Evolutionary conservation across 768 basidiomycete species (phyloP), one percentile per base, ranked within the genome.

Genomic region (Clathrus columnatus): DNA sequence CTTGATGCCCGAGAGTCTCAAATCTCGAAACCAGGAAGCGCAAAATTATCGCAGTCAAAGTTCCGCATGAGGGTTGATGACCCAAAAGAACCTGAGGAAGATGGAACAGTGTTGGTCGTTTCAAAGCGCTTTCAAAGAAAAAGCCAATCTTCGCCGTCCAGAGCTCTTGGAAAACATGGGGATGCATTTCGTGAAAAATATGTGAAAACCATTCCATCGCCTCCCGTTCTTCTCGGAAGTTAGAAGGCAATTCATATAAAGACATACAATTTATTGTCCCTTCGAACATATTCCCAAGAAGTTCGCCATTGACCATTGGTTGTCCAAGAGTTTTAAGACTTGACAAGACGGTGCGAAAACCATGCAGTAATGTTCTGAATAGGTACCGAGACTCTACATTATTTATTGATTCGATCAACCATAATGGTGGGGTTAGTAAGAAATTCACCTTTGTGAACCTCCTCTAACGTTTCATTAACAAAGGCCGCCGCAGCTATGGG

Each of bases 161-260:
- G 28, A 97, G 89, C 70, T 96, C 92, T 68, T 95, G 88, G 67
- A 96, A 94, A 58, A 94, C 87, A 63, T 95, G 90, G 7, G 88
- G 75, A 64, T 96, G 88, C 62, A 94, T 80, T 66, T 93, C 88
- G 32, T 82, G 69, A 44, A 94, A 77, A 42, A 87, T 82, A 68
- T 81, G 78, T 5, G 80, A 80, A 50, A 87, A 72, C 77, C 85
- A 84, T 56, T 99, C 95, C 63, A 92, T 79, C 5, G 84, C 84
- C 65, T 97, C 93, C 50, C 84, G 79, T 54, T 77, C 75, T 53
- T 85, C 81, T 44, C 81, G 80, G 20, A 62, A 61, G 50, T 72
- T 71, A 6, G 66, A 50, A 50, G 78, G 77, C 5, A 82, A 75
- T 56, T 87, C 88, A 65, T 90, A 91, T 47, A 95, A 75, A 16